Evolutionary conservation across 2,329 filamentous ascomycete genomes (phyloP).

Genomic region (Phialophora tarda): DNA sequence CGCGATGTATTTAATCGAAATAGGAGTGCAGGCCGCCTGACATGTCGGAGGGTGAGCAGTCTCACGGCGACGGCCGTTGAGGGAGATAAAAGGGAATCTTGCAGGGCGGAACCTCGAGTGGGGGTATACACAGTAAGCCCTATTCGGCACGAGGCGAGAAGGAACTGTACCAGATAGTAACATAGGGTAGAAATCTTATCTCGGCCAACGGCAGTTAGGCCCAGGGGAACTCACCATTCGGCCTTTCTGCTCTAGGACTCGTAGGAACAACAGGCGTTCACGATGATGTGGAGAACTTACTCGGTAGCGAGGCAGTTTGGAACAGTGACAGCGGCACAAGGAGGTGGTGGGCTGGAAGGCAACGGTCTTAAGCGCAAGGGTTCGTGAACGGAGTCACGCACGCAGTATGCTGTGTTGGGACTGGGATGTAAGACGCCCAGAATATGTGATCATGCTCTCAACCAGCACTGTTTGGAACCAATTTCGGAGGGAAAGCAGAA

Average conservation of each 20-base stretch:
- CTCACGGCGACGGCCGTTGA: not conserved
- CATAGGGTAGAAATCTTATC: constrained; percentile 17
- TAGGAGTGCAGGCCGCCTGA: constrained; percentile 14
- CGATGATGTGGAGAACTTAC: not conserved
- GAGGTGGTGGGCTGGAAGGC: not conserved
- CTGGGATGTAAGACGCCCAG: not conserved
- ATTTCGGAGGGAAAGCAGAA: not conserved
- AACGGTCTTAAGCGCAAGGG: not conserved
- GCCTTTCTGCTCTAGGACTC: not conserved
- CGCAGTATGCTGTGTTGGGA: not conserved
- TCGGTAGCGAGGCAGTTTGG: not conserved
- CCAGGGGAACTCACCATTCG: not conserved
- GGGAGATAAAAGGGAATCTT: constrained; percentile 5
- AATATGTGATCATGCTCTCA: not conserved
- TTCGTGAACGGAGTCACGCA: not conserved
- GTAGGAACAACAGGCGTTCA: not conserved
- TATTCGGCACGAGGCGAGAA: not conserved
- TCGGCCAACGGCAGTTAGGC: constrained; percentile 1
- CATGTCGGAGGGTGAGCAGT: not conserved
- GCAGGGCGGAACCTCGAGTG: constrained; percentile 4
- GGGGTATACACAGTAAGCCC: constrained; percentile 6
- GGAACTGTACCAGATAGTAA: not conserved
- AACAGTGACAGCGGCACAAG: not conserved
- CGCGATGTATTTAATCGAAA: constrained; percentile 1
- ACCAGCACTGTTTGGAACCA: not conserved